Percentiles rank a stretch among this genome's conserved stretches.
Evolutionary conservation across 495 filamentous ascomycete genomes (phyloP).

Genomic region (Tuber brumale): DNA sequence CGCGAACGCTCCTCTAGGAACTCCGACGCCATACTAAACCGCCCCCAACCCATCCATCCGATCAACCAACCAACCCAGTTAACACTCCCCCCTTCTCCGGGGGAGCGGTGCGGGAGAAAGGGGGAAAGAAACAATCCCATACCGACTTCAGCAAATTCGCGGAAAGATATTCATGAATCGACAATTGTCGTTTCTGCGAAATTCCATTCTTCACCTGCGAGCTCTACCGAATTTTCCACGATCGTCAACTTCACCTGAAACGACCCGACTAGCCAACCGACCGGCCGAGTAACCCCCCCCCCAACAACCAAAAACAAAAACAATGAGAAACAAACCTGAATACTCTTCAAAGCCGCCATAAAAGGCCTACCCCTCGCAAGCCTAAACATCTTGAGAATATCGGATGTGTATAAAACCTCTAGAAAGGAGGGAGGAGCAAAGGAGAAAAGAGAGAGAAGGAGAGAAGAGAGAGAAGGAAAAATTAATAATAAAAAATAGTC

Average conservation of each 20-base stretch:
- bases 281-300: slow-evolving; percentile 8
- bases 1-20: slow-evolving; percentile 82
- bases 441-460: background rate
- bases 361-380: slow-evolving; percentile 63
- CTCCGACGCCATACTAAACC: slow-evolving; percentile 81
- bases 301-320: slow-evolving; percentile 9
- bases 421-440: background rate
- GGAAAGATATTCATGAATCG: slow-evolving; percentile 96
- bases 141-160: slow-evolving; percentile 81
- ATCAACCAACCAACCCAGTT: background rate
- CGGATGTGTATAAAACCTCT: slow-evolving; percentile 14
- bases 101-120: background rate
- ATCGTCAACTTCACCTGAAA: slow-evolving; percentile 12
- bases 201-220: slow-evolving; percentile 49
- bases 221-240: slow-evolving; percentile 42
- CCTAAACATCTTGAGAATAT: slow-evolving; percentile 60
- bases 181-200: slow-evolving; percentile 74
- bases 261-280: background rate
- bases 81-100: background rate
- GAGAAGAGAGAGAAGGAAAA: background rate
- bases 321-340: slow-evolving; percentile 49
- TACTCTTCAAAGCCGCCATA: slow-evolving; percentile 58
- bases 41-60: slow-evolving; percentile 18
- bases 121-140: slow-evolving; percentile 39
- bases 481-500: background rate